Evolutionary conservation across 176 grass and related monocot species (phyloP).

Genomic region (Triticum urartu): DNA sequence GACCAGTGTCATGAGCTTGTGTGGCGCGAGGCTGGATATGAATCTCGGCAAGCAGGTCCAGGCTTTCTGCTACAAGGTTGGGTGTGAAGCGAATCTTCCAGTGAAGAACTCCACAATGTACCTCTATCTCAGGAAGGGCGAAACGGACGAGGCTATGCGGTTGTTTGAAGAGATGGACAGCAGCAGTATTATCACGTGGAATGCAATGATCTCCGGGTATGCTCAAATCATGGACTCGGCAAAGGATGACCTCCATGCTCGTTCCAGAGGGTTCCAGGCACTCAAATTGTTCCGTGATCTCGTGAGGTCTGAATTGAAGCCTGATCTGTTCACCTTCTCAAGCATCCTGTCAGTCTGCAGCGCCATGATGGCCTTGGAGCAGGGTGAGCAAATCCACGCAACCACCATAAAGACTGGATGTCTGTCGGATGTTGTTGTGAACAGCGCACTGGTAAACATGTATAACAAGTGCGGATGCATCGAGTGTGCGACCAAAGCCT

Average conservation of each 20-base stretch:
- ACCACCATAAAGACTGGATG: constrained; percentile 69
- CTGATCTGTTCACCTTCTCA: constrained; percentile 81
- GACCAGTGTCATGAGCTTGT: constrained; percentile 72
- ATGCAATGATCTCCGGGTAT: constrained; percentile 72
- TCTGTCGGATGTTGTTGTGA: constrained; percentile 75
- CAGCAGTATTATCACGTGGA: constrained; percentile 69
- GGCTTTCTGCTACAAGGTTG: constrained; percentile 70
- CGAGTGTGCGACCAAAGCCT: constrained; percentile 63
- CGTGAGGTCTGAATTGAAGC: constrained; percentile 48
- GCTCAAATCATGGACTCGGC: constrained; percentile 62
- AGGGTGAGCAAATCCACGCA: constrained; percentile 83
- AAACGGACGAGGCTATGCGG: constrained; percentile 57
- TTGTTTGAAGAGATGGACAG: constrained; percentile 62
- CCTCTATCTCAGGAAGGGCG: constrained; percentile 66
- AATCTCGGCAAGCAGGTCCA: constrained; percentile 72
- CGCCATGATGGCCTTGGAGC: constrained; percentile 69
- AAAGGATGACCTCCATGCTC: constrained; percentile 64
- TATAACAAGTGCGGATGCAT: constrained; percentile 84
- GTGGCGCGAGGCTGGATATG: constrained; percentile 55
- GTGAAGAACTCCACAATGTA: constrained; percentile 78
- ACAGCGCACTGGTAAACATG: constrained; percentile 86
- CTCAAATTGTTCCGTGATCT: constrained; percentile 66
- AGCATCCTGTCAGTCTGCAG: constrained; percentile 76
- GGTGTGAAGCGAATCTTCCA: constrained; percentile 48
- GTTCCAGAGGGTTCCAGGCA: constrained; percentile 58